Conservation (phyloP, 1,284 basidiomycete species). For the Cryptococcus neoformans region DNA sequence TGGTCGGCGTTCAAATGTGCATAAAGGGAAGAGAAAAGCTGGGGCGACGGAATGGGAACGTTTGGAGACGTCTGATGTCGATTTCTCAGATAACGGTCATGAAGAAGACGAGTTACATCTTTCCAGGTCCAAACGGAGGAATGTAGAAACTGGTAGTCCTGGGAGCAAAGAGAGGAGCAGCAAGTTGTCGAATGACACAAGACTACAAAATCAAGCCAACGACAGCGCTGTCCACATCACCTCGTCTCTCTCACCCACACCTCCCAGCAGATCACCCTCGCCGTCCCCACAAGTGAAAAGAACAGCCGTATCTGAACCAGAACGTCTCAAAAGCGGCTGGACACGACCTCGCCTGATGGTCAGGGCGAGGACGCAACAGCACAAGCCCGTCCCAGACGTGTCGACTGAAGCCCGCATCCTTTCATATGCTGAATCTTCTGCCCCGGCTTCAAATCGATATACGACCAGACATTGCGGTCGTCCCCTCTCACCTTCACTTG, state of each 20-base stretch:
- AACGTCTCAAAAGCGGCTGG: not conserved
- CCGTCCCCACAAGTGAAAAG: not conserved
- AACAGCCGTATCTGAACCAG: not conserved
- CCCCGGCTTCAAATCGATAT: too few species aligned
- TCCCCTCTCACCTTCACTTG: not conserved
- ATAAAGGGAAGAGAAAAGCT: conserved; percentile 14
- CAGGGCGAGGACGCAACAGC: too few species aligned
- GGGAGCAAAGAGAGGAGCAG: not conserved
- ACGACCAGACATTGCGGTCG: not conserved
- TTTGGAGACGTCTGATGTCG: too few species aligned
- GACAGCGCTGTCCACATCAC: not conserved
- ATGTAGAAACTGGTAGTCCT: not conserved
- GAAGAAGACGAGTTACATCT: not conserved
- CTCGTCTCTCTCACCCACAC: not conserved
- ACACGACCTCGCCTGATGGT: too few species aligned
- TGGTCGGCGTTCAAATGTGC: conserved; percentile 7
- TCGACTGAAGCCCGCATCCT: too few species aligned
- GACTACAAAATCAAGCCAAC: not conserved
- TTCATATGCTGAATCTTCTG: too few species aligned
- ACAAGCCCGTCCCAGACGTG: too few species aligned
- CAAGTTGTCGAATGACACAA: too few species aligned
- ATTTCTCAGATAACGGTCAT: not conserved
- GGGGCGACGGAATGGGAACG: not conserved
- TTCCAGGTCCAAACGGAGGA: not conserved
- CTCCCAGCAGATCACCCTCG: not conserved